phyloP scores from a whole-genome alignment of 2,329 filamentous ascomycete genomes.

The Fusarium sp. region DNA sequence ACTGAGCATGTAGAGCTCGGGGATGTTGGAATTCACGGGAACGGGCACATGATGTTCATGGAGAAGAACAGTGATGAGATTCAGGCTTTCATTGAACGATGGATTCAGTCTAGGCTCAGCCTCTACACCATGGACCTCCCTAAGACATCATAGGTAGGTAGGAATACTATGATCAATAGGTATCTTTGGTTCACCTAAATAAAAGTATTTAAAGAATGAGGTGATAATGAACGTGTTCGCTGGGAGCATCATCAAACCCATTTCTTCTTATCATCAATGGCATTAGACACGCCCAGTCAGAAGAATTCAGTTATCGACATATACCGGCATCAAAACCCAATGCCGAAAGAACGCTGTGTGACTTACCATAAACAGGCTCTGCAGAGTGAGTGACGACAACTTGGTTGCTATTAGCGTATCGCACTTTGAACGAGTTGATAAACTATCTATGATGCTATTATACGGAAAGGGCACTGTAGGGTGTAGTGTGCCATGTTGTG shows the following conservation, averaged over 20 bases:
- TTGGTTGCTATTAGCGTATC: too few species aligned
- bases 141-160: neutral
- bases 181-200: neutral
- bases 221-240: neutral
- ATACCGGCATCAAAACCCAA: too few species aligned
- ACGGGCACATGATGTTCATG: conserved; percentile 41
- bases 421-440: too few species aligned
- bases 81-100: conserved; percentile 17
- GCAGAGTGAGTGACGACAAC: too few species aligned
- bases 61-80: conserved; percentile 39
- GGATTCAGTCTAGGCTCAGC: conserved; percentile 11
- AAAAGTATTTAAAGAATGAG: neutral
- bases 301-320: too few species aligned
- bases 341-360: neutral
- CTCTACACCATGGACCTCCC: neutral
- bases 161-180: too few species aligned
- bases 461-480: too few species aligned
- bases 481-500: too few species aligned
- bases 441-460: too few species aligned
- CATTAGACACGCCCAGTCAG: too few species aligned
- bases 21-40: conserved; percentile 29
- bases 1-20: conserved; percentile 34
- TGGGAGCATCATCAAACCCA: neutral
- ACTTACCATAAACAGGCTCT: neutral
- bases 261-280: neutral